Conservation (phyloP, 140 eudicot species). For the Ambrosia hybrid region DNA sequence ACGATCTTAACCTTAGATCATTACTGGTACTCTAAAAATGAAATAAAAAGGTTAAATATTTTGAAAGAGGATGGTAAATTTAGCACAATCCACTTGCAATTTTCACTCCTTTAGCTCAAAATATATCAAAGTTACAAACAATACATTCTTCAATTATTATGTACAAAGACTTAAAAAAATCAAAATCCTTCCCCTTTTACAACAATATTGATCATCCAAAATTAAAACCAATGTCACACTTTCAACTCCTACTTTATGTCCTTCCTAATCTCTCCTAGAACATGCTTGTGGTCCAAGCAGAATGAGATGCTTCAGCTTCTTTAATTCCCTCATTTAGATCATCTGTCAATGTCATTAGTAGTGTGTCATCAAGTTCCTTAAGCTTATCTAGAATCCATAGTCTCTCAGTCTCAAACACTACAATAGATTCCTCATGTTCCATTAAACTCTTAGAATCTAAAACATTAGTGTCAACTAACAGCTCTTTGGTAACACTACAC, state of each 20-base stretch:
- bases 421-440: slow-evolving; percentile 49
- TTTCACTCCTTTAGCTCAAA: not conserved
- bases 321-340: slow-evolving; percentile 31
- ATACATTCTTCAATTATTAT: not conserved
- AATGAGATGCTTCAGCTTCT: slow-evolving; percentile 31
- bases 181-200: not conserved
- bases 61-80: too few species aligned
- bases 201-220: not conserved
- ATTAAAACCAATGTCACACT: not conserved
- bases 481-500: slow-evolving; percentile 4
- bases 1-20: too few species aligned
- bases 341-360: slow-evolving; percentile 41
- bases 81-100: too few species aligned
- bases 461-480: slow-evolving; percentile 43
- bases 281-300: slow-evolving; percentile 26
- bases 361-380: slow-evolving; percentile 60
- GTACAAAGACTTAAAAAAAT: not conserved
- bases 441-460: slow-evolving; percentile 24
- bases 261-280: slow-evolving; percentile 2
- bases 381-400: slow-evolving; percentile 62
- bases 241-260: slow-evolving; percentile 2
- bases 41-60: too few species aligned
- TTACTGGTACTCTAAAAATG: too few species aligned
- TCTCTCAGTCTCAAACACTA: slow-evolving; percentile 58
- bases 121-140: not conserved